Base-by-base conservation (phyloP, 441 rosid genomes). In the Erysimum pusillum region DNA sequence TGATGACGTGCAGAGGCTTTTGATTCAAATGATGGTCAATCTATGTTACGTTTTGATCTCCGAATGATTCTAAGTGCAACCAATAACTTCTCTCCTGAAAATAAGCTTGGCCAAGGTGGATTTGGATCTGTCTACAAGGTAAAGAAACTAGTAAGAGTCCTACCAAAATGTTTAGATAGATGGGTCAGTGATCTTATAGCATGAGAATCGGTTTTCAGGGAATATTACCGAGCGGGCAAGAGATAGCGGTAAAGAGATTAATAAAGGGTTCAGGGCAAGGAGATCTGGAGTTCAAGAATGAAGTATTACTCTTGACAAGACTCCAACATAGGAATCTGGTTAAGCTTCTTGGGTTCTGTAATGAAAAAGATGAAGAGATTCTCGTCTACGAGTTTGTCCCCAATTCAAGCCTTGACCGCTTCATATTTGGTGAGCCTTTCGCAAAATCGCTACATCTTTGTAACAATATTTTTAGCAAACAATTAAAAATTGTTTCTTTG, bases 301-400 rank as follows among this genome's bases (percentile, higher is more conserved):
- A 88, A 63, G 87, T 87, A 9, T 8, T 56, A 42, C 76, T 88
- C 31, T 53, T 88, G 69, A 84, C 87, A 44, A 80, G 74, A 76
- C 89, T 87, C 64, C 89, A 87, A 49, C 90, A 88, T 65, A 80
- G 53, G 65, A 85, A 88, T 77, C 70, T 88, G 2, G 90, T 88
- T 32, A 80, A 79, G 79, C 87, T 85, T 35, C 77, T 87, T 7
- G 92, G 92, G 4, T 85, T 82, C 63, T 80, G 86, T 17, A 62
- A 56, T 62, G 86, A 84, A 67, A 54, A 44, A 65, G 77, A 77
- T 1, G 92, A 88, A 81, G 82, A 79, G 71, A 63, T 88, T 57
- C 76, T 88, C 4, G 79, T 85, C 42, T 88, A 85, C 39, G 89
- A 87, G 59, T 64, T 76, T 22, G 76, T 87, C 52, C 83, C 85